Base-by-base conservation (phyloP, 179 eudicot species). In the Pouteria campechiana region DNA sequence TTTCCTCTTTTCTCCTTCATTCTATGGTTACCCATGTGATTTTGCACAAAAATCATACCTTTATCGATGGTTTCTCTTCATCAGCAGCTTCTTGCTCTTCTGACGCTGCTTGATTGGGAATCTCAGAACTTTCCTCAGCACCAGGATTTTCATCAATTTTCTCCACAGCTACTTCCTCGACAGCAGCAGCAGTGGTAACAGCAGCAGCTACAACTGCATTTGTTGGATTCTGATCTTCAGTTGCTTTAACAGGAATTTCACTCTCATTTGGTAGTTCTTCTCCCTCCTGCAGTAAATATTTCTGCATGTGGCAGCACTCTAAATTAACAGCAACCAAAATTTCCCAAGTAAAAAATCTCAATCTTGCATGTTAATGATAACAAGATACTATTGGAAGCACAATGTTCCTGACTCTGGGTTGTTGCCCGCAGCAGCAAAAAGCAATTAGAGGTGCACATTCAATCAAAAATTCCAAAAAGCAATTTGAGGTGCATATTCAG, bases 61-160 rank as follows among this genome's bases (percentile, higher is more conserved):
- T 81, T 27, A 85, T 50, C 60, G 72, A 83, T 24, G 83, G 75
- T 25, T 69, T 27, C 61, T 74, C 81, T 29, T 81, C 95, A 44
- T 20, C 18, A 20, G 65, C 54, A 34, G 61, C 77, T 46, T 70
- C 81, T 41, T 62, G 64, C 32, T 45, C 58, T 3, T 30, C 73
- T 7, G 61, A 36, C 22, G 11, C 24, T 36, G 51, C 72, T 17
- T 37, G 31, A 25, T 64, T 68, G 40, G 65, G 39, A 37, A 50
- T 69, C 37, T 55, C 73, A 14, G 48, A 61, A 44, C 54, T 63
- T 50, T 74, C 81, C 50, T 48, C 68, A 11, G 31, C 63, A 24
- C 18, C 44, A 5, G 39, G 53, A 14, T 6, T 41, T 41, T 71
- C 87, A 58, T 70, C 72, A 32, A 63, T 50, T 41, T 61, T 58